A percentile compares a stretch with the other conserved stretches of the same genome.
Conservation (phyloP, 441 rosid genomes). For the Populus hybrid region DNA sequence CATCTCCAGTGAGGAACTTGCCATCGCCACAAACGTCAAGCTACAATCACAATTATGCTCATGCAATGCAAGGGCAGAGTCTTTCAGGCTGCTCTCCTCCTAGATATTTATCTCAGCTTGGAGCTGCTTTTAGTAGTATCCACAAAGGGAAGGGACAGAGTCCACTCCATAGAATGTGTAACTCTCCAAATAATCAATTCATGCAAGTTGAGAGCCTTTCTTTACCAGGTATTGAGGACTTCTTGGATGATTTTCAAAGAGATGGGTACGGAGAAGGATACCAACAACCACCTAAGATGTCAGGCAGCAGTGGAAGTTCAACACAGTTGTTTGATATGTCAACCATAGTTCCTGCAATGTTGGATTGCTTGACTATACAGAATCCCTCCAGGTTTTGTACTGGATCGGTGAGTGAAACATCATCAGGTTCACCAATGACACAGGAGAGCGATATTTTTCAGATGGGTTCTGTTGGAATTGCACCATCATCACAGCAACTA, state of each 20-base stretch:
- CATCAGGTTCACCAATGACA: slow-evolving; percentile 28
- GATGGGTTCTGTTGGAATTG: slow-evolving; percentile 17
- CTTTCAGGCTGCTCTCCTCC: slow-evolving; percentile 50
- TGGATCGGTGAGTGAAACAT: slow-evolving; percentile 25
- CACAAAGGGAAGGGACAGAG: slow-evolving; percentile 48
- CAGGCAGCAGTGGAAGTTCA: slow-evolving; percentile 17
- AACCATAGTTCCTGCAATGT: slow-evolving; percentile 13
- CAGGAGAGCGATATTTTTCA: slow-evolving; percentile 34
- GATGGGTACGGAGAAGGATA: slow-evolving; percentile 27
- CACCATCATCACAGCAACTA: slow-evolving; percentile 39
- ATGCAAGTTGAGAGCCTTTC: slow-evolving; percentile 52
- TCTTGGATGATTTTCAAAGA: slow-evolving; percentile 44
- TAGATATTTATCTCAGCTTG: slow-evolving; percentile 35
- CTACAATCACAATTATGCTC: slow-evolving; percentile 22
- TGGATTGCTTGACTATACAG: slow-evolving; percentile 34
- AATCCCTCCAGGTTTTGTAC: slow-evolving; percentile 25
- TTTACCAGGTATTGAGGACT: slow-evolving; percentile 45
- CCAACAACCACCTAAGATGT: slow-evolving; percentile 25
- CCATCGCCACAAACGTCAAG: slow-evolving; percentile 33
- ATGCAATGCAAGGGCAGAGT: slow-evolving; percentile 41
- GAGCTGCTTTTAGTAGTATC: slow-evolving; percentile 25
- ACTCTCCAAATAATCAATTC: slow-evolving; percentile 44
- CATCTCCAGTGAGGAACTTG: slow-evolving; percentile 49
- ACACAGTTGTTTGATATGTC: slow-evolving; percentile 30
- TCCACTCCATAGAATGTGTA: slow-evolving; percentile 51